These are phyloP conservation scores for Drosera capensis DNA, from an alignment of 148 eudicot genomes.

Conservation along the genomic window DNA sequence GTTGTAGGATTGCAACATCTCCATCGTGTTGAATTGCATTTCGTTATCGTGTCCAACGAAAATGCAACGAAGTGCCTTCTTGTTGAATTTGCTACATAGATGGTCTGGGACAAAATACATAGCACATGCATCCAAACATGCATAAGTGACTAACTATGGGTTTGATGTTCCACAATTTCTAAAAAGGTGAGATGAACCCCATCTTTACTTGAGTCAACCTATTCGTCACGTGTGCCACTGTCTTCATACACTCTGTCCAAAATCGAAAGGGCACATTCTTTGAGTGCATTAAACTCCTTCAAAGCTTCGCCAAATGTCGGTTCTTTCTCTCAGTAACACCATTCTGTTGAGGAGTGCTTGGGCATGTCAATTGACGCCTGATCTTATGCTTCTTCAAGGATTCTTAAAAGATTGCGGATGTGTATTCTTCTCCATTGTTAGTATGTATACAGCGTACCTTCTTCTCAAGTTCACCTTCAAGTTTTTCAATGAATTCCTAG, in stretches of 20 bases:
- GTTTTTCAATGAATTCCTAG: neutral
- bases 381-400: neutral
- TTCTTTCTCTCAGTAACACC: neutral
- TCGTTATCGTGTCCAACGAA: neutral
- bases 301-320: neutral
- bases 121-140: neutral
- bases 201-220: neutral
- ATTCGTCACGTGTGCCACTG: neutral
- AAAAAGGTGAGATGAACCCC: neutral
- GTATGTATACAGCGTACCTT: neutral
- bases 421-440: constrained; percentile 4
- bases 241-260: neutral
- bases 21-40: neutral
- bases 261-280: neutral
- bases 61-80: neutral
- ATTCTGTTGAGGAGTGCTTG: neutral
- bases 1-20: neutral
- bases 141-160: neutral
- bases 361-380: neutral
- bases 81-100: neutral
- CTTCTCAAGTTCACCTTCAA: neutral
- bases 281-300: neutral
- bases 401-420: neutral
- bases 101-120: neutral
- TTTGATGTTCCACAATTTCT: neutral